Evolutionary conservation across 371 early-diverging fungal species (phyloP).

Genomic region (Cokeromyces recurvatus): DNA sequence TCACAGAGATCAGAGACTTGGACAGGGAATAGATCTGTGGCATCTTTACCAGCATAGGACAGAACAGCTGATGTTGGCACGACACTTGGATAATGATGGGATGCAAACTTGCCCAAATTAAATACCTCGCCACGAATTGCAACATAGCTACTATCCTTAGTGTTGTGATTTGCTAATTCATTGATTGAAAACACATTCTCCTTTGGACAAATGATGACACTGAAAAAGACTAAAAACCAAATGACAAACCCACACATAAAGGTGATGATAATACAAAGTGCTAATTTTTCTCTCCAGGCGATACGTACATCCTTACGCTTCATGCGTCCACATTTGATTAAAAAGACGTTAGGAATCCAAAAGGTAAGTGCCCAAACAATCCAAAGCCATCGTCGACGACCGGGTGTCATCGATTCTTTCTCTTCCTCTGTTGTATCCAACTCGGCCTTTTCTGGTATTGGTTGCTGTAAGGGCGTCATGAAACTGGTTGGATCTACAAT

Average conservation of each 20-base stretch:
- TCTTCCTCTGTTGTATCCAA: slow-evolving; percentile 7
- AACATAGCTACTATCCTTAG: slow-evolving; percentile 44
- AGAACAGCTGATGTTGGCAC: slow-evolving; percentile 46
- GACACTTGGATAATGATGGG: slow-evolving; percentile 51
- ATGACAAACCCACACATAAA: slow-evolving; percentile 73
- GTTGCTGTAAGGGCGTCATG: background rate
- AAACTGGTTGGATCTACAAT: background rate
- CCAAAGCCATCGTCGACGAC: slow-evolving; percentile 71
- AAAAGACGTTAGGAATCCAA: slow-evolving; percentile 73
- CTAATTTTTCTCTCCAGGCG: slow-evolving; percentile 95
- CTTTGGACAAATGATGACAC: slow-evolving; percentile 78
- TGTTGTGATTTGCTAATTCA: slow-evolving; percentile 32
- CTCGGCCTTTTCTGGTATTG: slow-evolving; percentile 1
- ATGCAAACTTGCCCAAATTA: slow-evolving; percentile 59
- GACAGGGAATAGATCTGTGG: slow-evolving; percentile 67
- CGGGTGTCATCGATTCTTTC: slow-evolving; percentile 40
- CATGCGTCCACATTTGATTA: slow-evolving; percentile 68
- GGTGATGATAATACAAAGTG: slow-evolving; percentile 82
- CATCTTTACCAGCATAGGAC: slow-evolving; percentile 62
- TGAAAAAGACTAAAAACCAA: slow-evolving; percentile 85
- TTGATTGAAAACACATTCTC: slow-evolving; percentile 57
- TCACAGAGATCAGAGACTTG: slow-evolving; percentile 60
- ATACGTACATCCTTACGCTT: slow-evolving; percentile 75
- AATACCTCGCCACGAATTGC: slow-evolving; percentile 73
- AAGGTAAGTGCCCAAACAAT: slow-evolving; percentile 82